Evolutionary conservation across 257 asterid species (phyloP).

Genomic region (Fraxinus quadrangulata): DNA sequence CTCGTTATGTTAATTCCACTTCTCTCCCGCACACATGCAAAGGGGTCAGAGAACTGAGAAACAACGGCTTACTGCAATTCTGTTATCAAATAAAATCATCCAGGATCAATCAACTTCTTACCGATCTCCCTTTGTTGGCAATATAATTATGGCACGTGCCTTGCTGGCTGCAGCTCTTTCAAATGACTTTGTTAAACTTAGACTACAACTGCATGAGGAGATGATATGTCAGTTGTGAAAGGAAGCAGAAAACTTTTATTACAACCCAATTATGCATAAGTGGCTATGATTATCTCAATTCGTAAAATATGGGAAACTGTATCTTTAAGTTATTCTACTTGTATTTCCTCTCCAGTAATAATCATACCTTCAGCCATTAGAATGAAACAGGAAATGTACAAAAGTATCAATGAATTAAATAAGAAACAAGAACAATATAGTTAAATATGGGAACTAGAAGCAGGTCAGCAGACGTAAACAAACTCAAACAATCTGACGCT

Average conservation of each 20-base stretch:
- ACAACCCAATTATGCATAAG: conserved; percentile 5
- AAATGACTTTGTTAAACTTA: conserved; percentile 85
- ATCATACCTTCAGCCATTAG: background rate
- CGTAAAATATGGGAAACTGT: background rate
- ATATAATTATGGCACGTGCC: conserved; percentile 90
- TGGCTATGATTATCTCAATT: conserved; percentile 5
- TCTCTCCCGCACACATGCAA: background rate
- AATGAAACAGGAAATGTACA: background rate
- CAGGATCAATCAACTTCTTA: conserved; percentile 33
- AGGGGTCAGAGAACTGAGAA: background rate
- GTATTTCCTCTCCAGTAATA: conserved; percentile 3
- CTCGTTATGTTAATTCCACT: background rate
- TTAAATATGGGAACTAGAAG: background rate
- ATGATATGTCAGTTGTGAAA: conserved; percentile 31
- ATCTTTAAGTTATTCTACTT: background rate
- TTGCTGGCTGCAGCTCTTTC: conserved; percentile 96
- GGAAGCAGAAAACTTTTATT: conserved; percentile 15
- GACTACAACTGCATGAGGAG: conserved; percentile 76
- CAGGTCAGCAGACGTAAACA: background rate
- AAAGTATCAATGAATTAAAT: background rate
- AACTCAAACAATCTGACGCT: background rate
- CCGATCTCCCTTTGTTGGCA: conserved; percentile 90
- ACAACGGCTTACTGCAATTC: background rate
- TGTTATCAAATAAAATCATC: conserved; percentile 16
- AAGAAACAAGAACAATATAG: background rate